Evolutionary conservation across 441 rosid genomes (phyloP), one percentile per base, ranked within the genome.

Genomic region (Brassica balearica): DNA sequence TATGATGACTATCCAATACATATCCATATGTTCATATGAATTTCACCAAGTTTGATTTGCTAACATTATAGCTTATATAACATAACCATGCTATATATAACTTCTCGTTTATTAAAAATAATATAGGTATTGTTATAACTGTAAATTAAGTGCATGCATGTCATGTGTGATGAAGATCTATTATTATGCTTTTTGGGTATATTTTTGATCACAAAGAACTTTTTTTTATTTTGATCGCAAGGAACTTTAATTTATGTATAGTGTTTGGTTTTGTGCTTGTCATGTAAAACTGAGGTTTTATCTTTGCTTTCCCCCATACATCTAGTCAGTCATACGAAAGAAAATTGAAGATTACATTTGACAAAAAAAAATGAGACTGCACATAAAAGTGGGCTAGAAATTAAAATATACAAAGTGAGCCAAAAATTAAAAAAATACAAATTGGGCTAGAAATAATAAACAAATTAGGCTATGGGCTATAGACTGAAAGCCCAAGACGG

Each of bases 1-100:
- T 10, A 56, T 66, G 17, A 56, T 38, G n/a, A 56, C 23, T 1
- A 38, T 25, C 66, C n/a, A 15, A 23, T 65, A 22, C 17, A 8
- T 43, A 11, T 2, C 46, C 68, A 8, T 64, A 29, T 2, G 19
- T 65, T 17, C 71, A 73, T 65, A 46, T 25, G 72, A 48, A 25
- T 10, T 14, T 68, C 41, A 68, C 20, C 59, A 6, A 22, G n/a
- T 68, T 68, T 8, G 38, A 65, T 20, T 17, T 65, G 14, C 15
- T 17, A 36, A 11, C 4, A 4, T 65, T 34, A 9, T 9, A 8
- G 23, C 8, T 64, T 14, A 8, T n/a, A 27, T n/a, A 19, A 29
- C 41, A 7, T 62, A 56, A 8, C 1, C 60, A 19, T 56, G 61
- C 22, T 19, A 19, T 19, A 19, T 19, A 56, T 14, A 53, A 53